These are phyloP conservation scores for Aspergillus bridgeri DNA, from an alignment of 495 filamentous ascomycete genomes.

Conservation along the genomic window DNA sequence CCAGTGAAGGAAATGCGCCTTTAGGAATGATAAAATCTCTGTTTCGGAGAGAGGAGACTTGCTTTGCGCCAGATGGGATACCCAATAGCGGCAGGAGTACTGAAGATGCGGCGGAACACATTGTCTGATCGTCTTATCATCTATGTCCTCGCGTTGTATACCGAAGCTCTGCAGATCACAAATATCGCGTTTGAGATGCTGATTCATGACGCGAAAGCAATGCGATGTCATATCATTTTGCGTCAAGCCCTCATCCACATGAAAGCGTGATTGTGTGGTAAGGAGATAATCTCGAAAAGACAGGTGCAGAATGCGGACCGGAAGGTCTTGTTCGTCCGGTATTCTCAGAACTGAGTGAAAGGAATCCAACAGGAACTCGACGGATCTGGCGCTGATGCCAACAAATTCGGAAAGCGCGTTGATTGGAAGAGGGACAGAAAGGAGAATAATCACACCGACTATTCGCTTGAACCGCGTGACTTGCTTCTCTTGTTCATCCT, in stretches of 20 bases:
- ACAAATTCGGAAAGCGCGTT: too few species aligned
- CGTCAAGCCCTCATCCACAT: not conserved
- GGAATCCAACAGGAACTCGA: too few species aligned
- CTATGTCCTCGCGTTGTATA: conserved; percentile 21
- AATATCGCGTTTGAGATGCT: conserved; percentile 27
- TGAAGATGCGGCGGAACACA: conserved; percentile 26
- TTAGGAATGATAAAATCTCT: conserved; percentile 27
- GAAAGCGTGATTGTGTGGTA: not conserved
- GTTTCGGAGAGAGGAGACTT: not conserved
- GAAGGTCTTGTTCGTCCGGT: not conserved
- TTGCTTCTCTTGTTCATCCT: too few species aligned
- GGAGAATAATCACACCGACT: too few species aligned
- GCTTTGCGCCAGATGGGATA: conserved; percentile 29
- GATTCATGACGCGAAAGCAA: not conserved
- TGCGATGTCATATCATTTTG: not conserved
- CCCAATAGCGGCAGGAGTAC: conserved; percentile 46
- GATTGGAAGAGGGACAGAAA: too few species aligned
- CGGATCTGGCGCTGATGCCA: too few species aligned
- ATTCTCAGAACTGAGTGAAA: conserved; percentile 1
- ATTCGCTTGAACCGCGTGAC: too few species aligned
- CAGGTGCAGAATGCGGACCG: not conserved
- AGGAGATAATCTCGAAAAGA: not conserved
- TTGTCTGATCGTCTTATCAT: conserved; percentile 13
- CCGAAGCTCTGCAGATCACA: conserved; percentile 27
- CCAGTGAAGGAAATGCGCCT: conserved; percentile 42